Evolutionary conservation across 2,329 filamentous ascomycete species (phyloP), one percentile per base, ranked within the genome.

Genomic region (Monilinia vaccinii-corymbosi): DNA sequence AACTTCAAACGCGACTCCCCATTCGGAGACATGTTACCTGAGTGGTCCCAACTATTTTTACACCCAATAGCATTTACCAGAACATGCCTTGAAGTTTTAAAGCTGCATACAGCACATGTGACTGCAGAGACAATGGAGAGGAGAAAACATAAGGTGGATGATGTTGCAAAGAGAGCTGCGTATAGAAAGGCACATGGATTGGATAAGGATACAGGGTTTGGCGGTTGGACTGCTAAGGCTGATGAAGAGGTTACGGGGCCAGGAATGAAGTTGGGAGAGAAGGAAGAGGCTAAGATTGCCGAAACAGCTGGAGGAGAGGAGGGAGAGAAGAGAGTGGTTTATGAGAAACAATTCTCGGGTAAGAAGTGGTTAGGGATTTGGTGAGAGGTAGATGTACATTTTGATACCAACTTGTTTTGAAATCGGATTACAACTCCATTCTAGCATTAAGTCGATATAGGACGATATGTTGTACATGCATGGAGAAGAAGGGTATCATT

Each of bases 361-460:
- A 92, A 91, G 82, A 92, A 89, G 78, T 92, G 88, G 83, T 77
- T 94, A 68, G 91, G 91, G 16, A 87, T 96, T 69, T 95, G 91
- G 80, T 91, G 72, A 71, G 58, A 34, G 16, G 6, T 21, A 21
- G 18, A 32, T 21, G 31, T 18, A 40, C 14, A 18, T 51, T 34
- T 44, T 28, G 50, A 56, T 23, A 53, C 32, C 32, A n/a, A 10
- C 14, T 34, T 44, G n/a, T 18, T 23, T 44, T 51, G 25, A 44
- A 44, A 18, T 44, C 51, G 25, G 25, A 32, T 23, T 16, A 32
- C 25, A 32, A 44, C 4, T n/a, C 23, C 32, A 25, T 32, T 44
- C 40, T 44, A 44, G 38, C 8, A 31, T 55, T 23, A 21, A 23
- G 51, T 28, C 51, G 36, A 32, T 42, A 36, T 45, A 14, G 28